Evolutionary conservation across 306 rosid genomes (phyloP), one percentile per base, ranked within the genome.

Genomic region (Senna tora): DNA sequence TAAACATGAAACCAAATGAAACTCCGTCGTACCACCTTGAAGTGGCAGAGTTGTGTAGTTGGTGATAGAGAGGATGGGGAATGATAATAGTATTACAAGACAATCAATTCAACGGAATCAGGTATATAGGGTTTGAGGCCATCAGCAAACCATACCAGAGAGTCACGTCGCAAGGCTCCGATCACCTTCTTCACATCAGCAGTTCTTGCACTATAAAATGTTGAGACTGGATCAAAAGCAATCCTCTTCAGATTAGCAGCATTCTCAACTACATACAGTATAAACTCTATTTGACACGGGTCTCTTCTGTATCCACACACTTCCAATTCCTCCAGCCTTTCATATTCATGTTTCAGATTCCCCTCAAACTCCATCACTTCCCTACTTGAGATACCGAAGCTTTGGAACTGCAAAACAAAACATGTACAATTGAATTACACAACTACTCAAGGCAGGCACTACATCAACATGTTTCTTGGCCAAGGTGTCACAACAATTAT

Each of bases 261-360:
- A 5, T 49, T 47, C 36, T 14, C 15, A 9, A 34, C 1, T 19
- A 73, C 47, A 39, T 34, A 47, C 3, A 5, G 0, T n/a, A 73
- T 34, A n/a, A 73, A 9, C 42, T 61, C 61, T 20, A 60, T 60
- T 19, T 73, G 69, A 49, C 63, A 30, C 0, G 63, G 5, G 28
- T 73, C 77, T 38, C 54, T 62, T 73, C 43, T 36, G 10, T 16
- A 73, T 13, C 77, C 77, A 5, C 61, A 60, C 28, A 73, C 61
- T 20, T 61, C 30, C 52, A 73, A 28, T 22, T 61, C 77, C 46
- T n/a, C 25, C 43, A 73, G 54, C 32, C 28, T 36, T 20, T 49
- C 53, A 20, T 4, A 10, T 51, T 49, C 70, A 10, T 3, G 7
- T 21, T 36, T 16, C 32, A 49, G 6, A 39, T 21, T 21, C 1